Conservation (phyloP, 805 yeast genomes). For the Candida xiaguanensis region DNA sequence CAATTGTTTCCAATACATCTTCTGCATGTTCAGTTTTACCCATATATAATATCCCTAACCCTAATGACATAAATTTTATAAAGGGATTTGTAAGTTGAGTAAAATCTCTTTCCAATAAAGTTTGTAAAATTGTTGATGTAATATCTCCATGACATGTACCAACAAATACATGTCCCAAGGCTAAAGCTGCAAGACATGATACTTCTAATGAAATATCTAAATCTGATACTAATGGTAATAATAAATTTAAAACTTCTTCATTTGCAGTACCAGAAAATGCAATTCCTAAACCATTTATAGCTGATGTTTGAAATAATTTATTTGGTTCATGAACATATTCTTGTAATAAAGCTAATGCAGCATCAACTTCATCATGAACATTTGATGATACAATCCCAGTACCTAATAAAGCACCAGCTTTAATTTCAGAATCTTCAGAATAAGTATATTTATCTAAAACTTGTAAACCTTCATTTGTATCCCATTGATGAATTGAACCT, state of each 20-base stretch:
- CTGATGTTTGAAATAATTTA: slow-evolving; percentile 65
- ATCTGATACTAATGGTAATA: slow-evolving; percentile 82
- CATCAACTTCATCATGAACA: slow-evolving; percentile 93
- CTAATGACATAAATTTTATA: slow-evolving; percentile 86
- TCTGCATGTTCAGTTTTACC: slow-evolving; percentile 93
- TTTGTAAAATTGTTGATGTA: slow-evolving; percentile 86
- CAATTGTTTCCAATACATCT: slow-evolving; percentile 89
- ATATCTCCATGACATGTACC: slow-evolving; percentile 96
- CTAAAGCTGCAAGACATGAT: slow-evolving; percentile 81
- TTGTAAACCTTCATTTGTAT: slow-evolving; percentile 83
- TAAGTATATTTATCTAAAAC: slow-evolving; percentile 84
- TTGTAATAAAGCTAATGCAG: slow-evolving; percentile 80
- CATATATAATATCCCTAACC: slow-evolving; percentile 86
- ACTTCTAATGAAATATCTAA: slow-evolving; percentile 70
- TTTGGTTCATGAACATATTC: slow-evolving; percentile 72
- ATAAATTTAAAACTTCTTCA: slow-evolving; percentile 71
- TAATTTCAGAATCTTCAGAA: slow-evolving; percentile 78
- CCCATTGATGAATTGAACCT: slow-evolving; percentile 91
- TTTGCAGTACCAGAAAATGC: slow-evolving; percentile 94
- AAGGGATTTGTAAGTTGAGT: slow-evolving; percentile 78
- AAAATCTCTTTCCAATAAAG: slow-evolving; percentile 80
- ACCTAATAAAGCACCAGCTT: slow-evolving; percentile 96
- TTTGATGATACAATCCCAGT: slow-evolving; percentile 90
- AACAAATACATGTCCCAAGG: slow-evolving; percentile 90
- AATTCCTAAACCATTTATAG: slow-evolving; percentile 88